These are phyloP conservation scores for Nidula niveotomentosa DNA, from an alignment of 1,284 basidiomycete genomes.

Conservation along the genomic window DNA sequence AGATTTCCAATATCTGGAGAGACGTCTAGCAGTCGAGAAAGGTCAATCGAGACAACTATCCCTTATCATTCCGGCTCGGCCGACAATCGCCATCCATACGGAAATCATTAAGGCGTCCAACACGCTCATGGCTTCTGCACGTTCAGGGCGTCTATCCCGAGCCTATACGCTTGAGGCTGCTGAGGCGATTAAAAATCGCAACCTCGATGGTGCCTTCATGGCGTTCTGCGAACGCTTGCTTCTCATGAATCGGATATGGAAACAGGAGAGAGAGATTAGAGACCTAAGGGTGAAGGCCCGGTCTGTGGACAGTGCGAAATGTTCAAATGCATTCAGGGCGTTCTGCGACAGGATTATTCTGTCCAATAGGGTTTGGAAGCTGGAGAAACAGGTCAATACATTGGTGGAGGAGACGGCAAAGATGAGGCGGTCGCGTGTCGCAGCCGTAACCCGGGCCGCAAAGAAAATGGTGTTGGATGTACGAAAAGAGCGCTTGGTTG, in stretches of 20 bases:
- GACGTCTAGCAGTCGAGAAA: background rate
- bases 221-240: constrained; percentile 39
- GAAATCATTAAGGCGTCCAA: background rate
- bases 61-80: background rate
- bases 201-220: constrained; percentile 27
- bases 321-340: constrained; percentile 27
- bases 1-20: background rate
- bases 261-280: constrained; percentile 36
- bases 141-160: background rate
- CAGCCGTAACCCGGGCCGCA: constrained; percentile 35
- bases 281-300: constrained; percentile 20
- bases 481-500: constrained; percentile 38
- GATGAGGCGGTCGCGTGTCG: constrained; percentile 28
- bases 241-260: constrained; percentile 37
- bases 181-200: constrained; percentile 1
- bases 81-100: background rate
- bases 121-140: background rate
- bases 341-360: constrained; percentile 37
- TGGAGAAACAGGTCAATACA: constrained; percentile 29
- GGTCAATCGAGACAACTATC: background rate
- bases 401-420: constrained; percentile 29
- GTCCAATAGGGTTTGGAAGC: constrained; percentile 34
- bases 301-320: constrained; percentile 16
- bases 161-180: background rate
- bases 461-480: constrained; percentile 42